These are phyloP conservation scores for Kalmanozyma brasiliensis DNA, from an alignment of 1,284 basidiomycete genomes.

Conservation along the genomic window DNA sequence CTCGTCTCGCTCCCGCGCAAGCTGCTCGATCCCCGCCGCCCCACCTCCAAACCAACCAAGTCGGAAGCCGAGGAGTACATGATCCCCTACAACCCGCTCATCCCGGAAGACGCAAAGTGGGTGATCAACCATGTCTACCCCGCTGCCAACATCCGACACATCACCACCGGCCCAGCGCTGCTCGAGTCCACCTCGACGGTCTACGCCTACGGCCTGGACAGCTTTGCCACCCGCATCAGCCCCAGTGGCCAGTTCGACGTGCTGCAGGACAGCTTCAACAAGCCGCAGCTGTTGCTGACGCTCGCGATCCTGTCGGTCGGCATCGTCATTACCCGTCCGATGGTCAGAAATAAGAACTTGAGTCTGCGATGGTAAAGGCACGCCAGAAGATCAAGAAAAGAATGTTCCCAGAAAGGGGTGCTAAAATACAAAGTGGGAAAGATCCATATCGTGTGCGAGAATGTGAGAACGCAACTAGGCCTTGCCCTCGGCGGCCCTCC, in stretches of 20 bases:
- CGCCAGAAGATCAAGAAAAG: background rate
- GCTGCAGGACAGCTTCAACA: constrained; percentile 83
- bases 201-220: constrained; percentile 84
- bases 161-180: constrained; percentile 80
- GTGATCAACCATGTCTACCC: constrained; percentile 80
- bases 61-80: constrained; percentile 87
- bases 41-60: constrained; percentile 77
- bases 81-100: constrained; percentile 81
- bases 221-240: constrained; percentile 83
- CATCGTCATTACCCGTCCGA: constrained; percentile 74
- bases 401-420: background rate
- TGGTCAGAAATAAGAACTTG: constrained; percentile 47
- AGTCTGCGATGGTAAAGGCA: constrained; percentile 23
- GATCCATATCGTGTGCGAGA: background rate
- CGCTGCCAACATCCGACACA: constrained; percentile 70
- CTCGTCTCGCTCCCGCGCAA: constrained; percentile 80
- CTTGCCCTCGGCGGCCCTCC: background rate
- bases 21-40: constrained; percentile 84
- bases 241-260: constrained; percentile 90
- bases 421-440: constrained; percentile 4
- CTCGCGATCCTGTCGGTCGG: constrained; percentile 78
- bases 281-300: constrained; percentile 87
- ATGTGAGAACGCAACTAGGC: background rate
- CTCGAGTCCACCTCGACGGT: constrained; percentile 93
- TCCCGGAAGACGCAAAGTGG: constrained; percentile 79